Base-by-base conservation (phyloP, 305 asterid genomes). In the Caryopteris hybrid region DNA sequence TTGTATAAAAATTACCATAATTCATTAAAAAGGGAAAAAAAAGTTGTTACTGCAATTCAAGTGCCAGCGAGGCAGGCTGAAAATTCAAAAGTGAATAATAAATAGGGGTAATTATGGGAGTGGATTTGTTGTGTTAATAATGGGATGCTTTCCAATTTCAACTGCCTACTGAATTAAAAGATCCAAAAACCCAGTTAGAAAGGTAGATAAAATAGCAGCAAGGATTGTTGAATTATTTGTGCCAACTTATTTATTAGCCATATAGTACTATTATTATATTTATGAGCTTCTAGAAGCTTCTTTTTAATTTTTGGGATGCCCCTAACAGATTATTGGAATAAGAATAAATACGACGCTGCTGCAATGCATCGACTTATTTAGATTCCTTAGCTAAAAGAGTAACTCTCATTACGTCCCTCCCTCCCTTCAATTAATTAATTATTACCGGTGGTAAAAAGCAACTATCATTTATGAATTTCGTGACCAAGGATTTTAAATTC, bases 351-450 rank as follows among this genome's bases (percentile, higher is more conserved):
- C 1, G 5, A 46, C 29, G 18, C 51, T 29, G 22, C n/a, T n/a
- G n/a, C 33, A 18, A 38, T 60, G 22, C 56, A 36, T 17, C 46
- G 39, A 66, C 27, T 61, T 36, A 74, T 67, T 50, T 60, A 52
- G 61, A 57, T 53, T 54, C 45, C 60, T 13, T 53, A 31, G 64
- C 66, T 34, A 71, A 52, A 52, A 20, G 43, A 52, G 43, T 53
- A 34, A 62, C 17, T 53, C 34, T 16, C 31, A 39, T 52, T n/a
- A n/a, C n/a, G n/a, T n/a, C n/a, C n/a, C n/a, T n/a, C n/a, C n/a
- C n/a, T n/a, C n/a, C n/a, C n/a, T 66, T 48, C 69, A 66, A 66
- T 66, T 38, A 73, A n/a, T n/a, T n/a, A n/a, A n/a, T 42, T 48
- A 64, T 46, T 73, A 12, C 33, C n/a, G 9, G 4, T 56, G n/a